Conservation (phyloP, 2,329 filamentous ascomycete species). For the Leptographium procerum region DNA sequence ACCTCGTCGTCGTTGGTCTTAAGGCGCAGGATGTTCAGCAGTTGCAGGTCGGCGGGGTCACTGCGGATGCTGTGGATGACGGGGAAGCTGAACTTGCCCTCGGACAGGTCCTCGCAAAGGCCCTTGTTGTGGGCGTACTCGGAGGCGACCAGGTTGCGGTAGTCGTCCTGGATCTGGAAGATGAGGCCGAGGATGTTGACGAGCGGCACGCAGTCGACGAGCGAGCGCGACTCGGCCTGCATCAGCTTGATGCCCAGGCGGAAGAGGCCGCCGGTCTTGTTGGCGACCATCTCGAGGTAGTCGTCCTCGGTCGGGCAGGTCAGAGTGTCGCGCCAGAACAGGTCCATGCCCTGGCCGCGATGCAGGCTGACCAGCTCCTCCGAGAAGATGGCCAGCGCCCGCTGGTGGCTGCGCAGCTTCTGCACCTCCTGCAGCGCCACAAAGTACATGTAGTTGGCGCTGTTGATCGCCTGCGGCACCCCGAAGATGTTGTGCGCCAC, state of each 20-base stretch:
- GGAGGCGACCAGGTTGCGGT: slow-evolving; percentile 69
- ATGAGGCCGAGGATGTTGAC: slow-evolving; percentile 77
- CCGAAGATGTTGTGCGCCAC: slow-evolving; percentile 80
- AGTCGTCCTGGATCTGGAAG: slow-evolving; percentile 90
- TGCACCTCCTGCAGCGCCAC: slow-evolving; percentile 63
- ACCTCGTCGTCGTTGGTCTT: slow-evolving; percentile 78
- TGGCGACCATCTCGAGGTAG: slow-evolving; percentile 88
- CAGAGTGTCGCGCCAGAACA: slow-evolving; percentile 79
- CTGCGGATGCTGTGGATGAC: slow-evolving; percentile 86
- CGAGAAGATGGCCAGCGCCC: slow-evolving; percentile 59
- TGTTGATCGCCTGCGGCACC: slow-evolving; percentile 80
- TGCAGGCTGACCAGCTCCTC: slow-evolving; percentile 80
- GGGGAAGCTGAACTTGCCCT: slow-evolving; percentile 94
- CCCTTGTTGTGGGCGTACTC: slow-evolving; percentile 84
- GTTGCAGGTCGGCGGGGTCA: slow-evolving; percentile 60
- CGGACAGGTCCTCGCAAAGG: slow-evolving; percentile 87
- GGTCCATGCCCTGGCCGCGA: slow-evolving; percentile 79
- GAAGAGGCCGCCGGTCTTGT: slow-evolving; percentile 85
- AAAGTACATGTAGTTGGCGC: slow-evolving; percentile 84
- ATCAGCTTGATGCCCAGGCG: slow-evolving; percentile 76
- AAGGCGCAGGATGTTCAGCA: slow-evolving; percentile 88
- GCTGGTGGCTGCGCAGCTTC: slow-evolving; percentile 54
- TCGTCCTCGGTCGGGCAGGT: slow-evolving; percentile 79
- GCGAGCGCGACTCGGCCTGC: slow-evolving; percentile 55
- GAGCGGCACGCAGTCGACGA: slow-evolving; percentile 66